phyloP scores from a whole-genome alignment of 345 rosid species.

The Moricandia arvensis region DNA sequence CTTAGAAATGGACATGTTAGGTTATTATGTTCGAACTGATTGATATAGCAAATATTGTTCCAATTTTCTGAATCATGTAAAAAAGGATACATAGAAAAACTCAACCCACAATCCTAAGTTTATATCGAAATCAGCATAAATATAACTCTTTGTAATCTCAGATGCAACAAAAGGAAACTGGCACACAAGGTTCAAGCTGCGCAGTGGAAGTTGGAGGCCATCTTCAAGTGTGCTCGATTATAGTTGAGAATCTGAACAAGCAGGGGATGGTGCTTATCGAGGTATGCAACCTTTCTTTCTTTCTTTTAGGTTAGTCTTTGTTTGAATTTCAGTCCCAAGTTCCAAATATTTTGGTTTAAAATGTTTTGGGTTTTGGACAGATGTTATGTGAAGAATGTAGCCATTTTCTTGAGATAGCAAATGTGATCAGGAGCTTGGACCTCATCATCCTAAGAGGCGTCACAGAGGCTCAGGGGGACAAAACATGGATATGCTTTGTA shows the following conservation, averaged over 20 bases:
- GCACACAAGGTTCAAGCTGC: slow-evolving; percentile 47
- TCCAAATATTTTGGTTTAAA: not conserved
- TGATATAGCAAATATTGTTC: not conserved
- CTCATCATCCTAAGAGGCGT: slow-evolving; percentile 83
- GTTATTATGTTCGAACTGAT: not conserved
- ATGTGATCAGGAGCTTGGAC: slow-evolving; percentile 79
- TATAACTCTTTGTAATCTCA: slow-evolving; percentile 36
- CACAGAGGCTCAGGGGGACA: slow-evolving; percentile 72
- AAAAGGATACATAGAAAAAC: not conserved
- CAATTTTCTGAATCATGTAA: not conserved
- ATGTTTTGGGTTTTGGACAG: slow-evolving; percentile 46
- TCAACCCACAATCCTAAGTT: not conserved
- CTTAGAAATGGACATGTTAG: not conserved
- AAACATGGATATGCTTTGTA: slow-evolving; percentile 83
- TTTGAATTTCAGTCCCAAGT: slow-evolving; percentile 2
- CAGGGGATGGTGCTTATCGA: slow-evolving; percentile 86
- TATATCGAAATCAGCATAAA: not conserved
- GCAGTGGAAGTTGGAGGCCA: slow-evolving; percentile 93
- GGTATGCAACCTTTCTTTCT: slow-evolving; percentile 41
- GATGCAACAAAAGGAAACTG: slow-evolving; percentile 64
- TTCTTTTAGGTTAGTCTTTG: not conserved
- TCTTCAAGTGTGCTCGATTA: slow-evolving; percentile 80
- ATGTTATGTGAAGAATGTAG: slow-evolving; percentile 89
- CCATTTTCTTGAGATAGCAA: slow-evolving; percentile 93
- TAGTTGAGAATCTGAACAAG: slow-evolving; percentile 86